A percentile compares a stretch with the other conserved stretches of the same genome.
Evolutionary conservation across 1,284 basidiomycete genomes (phyloP).

Genomic region (Cutaneotrichosporon cyanovorans): DNA sequence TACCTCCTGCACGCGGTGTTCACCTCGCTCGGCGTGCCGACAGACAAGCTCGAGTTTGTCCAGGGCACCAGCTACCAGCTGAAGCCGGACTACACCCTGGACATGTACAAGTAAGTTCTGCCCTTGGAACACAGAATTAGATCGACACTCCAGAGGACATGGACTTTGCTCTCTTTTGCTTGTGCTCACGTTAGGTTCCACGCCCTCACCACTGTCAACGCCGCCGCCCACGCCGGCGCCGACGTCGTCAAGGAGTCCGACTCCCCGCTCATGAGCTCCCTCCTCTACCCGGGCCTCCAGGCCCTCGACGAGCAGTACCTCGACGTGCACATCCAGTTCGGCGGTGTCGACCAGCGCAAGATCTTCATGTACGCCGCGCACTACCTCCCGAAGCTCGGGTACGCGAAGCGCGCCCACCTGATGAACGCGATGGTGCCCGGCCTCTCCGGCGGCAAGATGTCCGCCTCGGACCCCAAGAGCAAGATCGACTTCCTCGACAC

Average conservation of each 20-base stretch:
- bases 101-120: conserved; percentile 64
- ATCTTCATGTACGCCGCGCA: conserved; percentile 97
- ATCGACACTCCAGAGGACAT: too few relatives aligned
- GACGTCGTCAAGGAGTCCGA: conserved; percentile 98
- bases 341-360: conserved; percentile 97
- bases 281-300: conserved; percentile 94
- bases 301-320: conserved; percentile 97
- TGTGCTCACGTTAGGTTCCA: conserved; percentile 52
- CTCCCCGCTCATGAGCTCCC: conserved; percentile 77
- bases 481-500: conserved; percentile 97
- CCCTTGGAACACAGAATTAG: too few relatives aligned
- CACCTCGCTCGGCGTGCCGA: conserved; percentile 80
- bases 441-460: conserved; percentile 92
- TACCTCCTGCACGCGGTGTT: conserved; percentile 76
- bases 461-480: conserved; percentile 89
- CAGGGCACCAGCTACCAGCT: conserved; percentile 78
- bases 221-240: conserved; percentile 97
- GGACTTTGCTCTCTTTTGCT: too few relatives aligned
- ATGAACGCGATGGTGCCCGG: conserved; percentile 99
- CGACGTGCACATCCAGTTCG: conserved; percentile 94
- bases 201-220: conserved; percentile 85
- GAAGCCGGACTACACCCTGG: conserved; percentile 83
- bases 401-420: conserved; percentile 88
- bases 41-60: conserved; percentile 73
- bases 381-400: conserved; percentile 88